phyloP scores from a whole-genome alignment of 73 alveolate species.

The Uronychia binucleata region DNA sequence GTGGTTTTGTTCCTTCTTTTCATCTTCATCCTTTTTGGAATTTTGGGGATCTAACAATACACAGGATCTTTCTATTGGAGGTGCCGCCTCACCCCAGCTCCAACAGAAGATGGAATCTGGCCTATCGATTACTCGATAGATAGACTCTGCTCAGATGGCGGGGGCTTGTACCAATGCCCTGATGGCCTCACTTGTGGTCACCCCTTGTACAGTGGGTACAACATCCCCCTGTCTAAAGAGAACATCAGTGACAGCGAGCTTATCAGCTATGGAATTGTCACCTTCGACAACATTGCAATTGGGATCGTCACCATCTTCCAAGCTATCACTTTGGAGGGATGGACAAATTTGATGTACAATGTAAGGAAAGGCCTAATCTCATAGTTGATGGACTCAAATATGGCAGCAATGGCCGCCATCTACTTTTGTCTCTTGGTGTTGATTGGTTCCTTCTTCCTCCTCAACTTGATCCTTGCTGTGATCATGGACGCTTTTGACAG shows the following conservation, averaged over 20 bases:
- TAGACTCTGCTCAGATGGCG: conserved; percentile 38
- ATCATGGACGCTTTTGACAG: too few relatives aligned
- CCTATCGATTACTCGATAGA: conserved; percentile 44
- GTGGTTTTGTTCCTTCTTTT: conserved; percentile 61
- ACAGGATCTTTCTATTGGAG: conserved; percentile 57
- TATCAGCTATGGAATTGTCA: conserved; percentile 40
- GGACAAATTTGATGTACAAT: conserved; percentile 40
- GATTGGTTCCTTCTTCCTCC: conserved; percentile 58
- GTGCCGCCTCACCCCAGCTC: conserved; percentile 44
- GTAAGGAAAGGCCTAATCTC: conserved; percentile 1
- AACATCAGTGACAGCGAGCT: conserved; percentile 12
- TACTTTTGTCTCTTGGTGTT: conserved; percentile 28
- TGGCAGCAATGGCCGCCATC: conserved; percentile 23
- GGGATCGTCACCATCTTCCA: conserved; percentile 66
- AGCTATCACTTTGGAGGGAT: conserved; percentile 67
- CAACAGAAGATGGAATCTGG: conserved; percentile 20
- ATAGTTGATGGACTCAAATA: conserved; percentile 37
- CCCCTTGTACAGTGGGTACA: conserved; percentile 43
- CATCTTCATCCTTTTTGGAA: conserved; percentile 65
- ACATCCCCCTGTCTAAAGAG: conserved; percentile 22
- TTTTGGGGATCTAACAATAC: conserved; percentile 71
- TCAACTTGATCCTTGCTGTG: conserved; percentile 63
- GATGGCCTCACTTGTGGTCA: conserved; percentile 42
- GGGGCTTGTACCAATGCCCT: conserved; percentile 56
- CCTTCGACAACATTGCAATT: conserved; percentile 59